A percentile compares a stretch with the other conserved stretches of the same genome.
These are phyloP conservation scores for Mucor indicus DNA, from an alignment of 371 early-diverging fungal species.

Conservation along the genomic window DNA sequence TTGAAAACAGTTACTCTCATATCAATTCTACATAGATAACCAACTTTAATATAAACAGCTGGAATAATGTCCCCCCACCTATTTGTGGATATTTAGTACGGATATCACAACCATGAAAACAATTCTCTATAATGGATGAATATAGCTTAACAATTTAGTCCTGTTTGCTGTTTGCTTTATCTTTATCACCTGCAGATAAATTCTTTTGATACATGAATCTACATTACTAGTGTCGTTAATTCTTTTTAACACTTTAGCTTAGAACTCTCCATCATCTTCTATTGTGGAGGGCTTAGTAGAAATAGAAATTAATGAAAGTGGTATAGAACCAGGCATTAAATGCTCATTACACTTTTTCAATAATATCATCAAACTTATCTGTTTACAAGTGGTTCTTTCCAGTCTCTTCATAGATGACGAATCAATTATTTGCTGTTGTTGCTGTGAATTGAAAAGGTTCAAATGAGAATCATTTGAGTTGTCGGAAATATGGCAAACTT, in stretches of 20 bases:
- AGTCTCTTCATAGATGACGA: background rate
- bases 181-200: background rate
- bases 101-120: too few species aligned
- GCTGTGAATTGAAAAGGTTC: background rate
- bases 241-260: constrained; percentile 1
- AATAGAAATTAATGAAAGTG: constrained; percentile 3
- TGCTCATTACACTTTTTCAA: constrained; percentile 3
- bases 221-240: constrained; percentile 1
- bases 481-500: constrained; percentile 4
- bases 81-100: too few species aligned
- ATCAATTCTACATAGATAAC: constrained; percentile 12
- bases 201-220: background rate
- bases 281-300: constrained; percentile 1
- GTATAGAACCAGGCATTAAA: constrained; percentile 4
- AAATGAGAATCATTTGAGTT: background rate
- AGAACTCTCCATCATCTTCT: constrained; percentile 3
- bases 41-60: too few species aligned
- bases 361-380: constrained; percentile 1
- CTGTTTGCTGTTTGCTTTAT: constrained; percentile 1
- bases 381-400: background rate
- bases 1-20: constrained; percentile 8
- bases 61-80: too few species aligned
- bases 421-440: constrained; percentile 2
- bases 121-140: too few species aligned
- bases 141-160: too few species aligned